Evolutionary conservation across 139 green algal genomes (phyloP), one percentile per base, ranked within the genome.

Genomic region (Monoraphidium neglectum): DNA sequence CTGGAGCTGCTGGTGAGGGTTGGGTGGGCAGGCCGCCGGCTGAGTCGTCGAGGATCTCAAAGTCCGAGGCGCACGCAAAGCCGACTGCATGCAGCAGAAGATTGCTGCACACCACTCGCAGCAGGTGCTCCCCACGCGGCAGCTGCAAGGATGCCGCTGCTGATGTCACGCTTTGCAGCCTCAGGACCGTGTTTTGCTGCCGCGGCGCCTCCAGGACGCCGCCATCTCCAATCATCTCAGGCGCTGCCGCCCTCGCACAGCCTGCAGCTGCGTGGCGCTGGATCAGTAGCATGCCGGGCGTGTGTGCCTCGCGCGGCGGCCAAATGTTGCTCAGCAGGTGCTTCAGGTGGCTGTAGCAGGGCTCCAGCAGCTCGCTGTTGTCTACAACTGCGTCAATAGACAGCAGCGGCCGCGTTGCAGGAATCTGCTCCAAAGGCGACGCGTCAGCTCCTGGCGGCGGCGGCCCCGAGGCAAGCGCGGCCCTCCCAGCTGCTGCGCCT

Each of bases 111-210:
- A 65, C 74, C 30, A 90, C 60, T 36, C 82, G 83, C 82, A 92
- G 72, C 68, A 91, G 43, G 73, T 92, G 88, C n/a, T 59, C 40
- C 6, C 88, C 88, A n/a, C 88, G 82, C 2, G 86, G 83, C 65
- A 92, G 80, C 36, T 87, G 77, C 72, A 92, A 70, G 28, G 77
- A 73, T 10, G 64, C 40, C 0, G 74, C 71, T 15, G 72, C 70
- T 33, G 77, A 28, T 59, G 85, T 84, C 24, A 82, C 23, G 1
- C 79, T 77, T 16, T 79, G 79, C 70, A 91, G 64, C 35, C 83
- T 79, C 68, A 79, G 72, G 49, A 80, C 32, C 0, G 86, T 92
- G 35, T 33, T 77, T 76, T 18, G 8, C 6, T 65, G 10, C 12
- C 6, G n/a, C 13, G 57, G n/a, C 57, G 28, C 16, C 26, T 65